Evolutionary conservation across 2,329 filamentous ascomycete species (phyloP), one percentile per base, ranked within the genome.

Genomic region (Chaetomium globosum): DNA sequence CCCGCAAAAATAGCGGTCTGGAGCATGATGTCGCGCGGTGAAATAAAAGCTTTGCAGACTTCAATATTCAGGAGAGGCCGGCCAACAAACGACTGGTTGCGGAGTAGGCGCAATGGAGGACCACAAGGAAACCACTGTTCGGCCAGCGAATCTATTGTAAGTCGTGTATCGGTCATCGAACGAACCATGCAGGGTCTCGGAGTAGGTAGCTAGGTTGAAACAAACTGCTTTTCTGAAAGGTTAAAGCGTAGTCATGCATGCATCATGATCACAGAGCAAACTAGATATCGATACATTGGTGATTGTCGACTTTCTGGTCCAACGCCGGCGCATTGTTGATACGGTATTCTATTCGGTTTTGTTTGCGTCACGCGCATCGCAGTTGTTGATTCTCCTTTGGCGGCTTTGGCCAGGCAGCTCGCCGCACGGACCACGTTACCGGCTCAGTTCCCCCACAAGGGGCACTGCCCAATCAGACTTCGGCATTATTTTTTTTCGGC

Each of bases 401-500:
- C 12, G 12, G 48, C 9, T 52, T 12, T 52, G 53, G 53, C 53
- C 28, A 55, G 53, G 53, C 53, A 56, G 55, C 33, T 46, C 33
- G 23, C 48, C 28, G 62, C 63, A 59, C 59, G 30, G 56, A 48
- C 59, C 63, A 59, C 31, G 5, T 9, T 6, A 2, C 19, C 19
- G 26, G 28, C 31, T 31, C 52, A 8, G 6, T 30, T 26, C 5
- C 21, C 51, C 51, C 51, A 52, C 51, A 53, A 23, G 26, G 13
- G 12, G 28, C 5, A 9, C 28, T 19, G 23, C 9, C 71, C 71
- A 72, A 73, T 72, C 66, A 53, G 7, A 58, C 12, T 16, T 4
- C 31, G 3, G 28, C 13, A 56, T 52, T 58, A 61, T 66, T 66
- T 68, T 72, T 72, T 70, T 66, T 70, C 36, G 49, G 67, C 68